Evolutionary conservation across 148 eudicot species (phyloP), one percentile per base, ranked within the genome.

Genomic region (Silene uniflora): DNA sequence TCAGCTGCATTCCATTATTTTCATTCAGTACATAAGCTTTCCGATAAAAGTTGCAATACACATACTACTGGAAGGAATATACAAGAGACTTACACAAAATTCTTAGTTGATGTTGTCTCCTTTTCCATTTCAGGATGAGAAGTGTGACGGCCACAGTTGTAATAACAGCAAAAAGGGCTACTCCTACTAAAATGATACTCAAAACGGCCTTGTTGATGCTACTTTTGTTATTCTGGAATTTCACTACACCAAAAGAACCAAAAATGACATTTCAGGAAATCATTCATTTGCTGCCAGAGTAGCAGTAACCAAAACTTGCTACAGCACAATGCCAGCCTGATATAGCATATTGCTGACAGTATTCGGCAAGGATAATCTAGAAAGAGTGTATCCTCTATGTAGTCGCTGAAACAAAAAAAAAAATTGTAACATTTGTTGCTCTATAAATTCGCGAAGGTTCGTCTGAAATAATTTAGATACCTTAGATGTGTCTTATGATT

Each of bases 1-100:
- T 92, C 85, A 67, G 89, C 97, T 92, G 92, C 88, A 83, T 71
- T 56, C 7, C 75, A 73, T 18, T 35, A 67, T 61, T 68, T 27
- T 21, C 23, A 61, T 14, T 81, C 24, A 80, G 59, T n/a, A 65
- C 5, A 32, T 59, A 4, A 60, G 7, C 17, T 58, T 69, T 64
- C 24, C 21, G 46, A 44, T 67, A 32, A 22, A n/a, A 39, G 24
- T 52, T n/a, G 10, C 29, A 42, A 46, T 22, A 71, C 19, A 75
- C 61, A 32, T 8, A 60, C 17, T 25, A 74, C 22, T 55, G 56
- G 62, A 62, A 27, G 32, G 24, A 66, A 56, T 62, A 12, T 22
- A 63, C 65, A 35, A 56, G 66, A 62, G 73, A 86, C 97, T 86
- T 85, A 91, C 93, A 85, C 17, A 80, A 67, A 54, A 52, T 66